phyloP scores from a whole-genome alignment of 1,284 basidiomycete species.

The Sanghuangporus baumii region DNA sequence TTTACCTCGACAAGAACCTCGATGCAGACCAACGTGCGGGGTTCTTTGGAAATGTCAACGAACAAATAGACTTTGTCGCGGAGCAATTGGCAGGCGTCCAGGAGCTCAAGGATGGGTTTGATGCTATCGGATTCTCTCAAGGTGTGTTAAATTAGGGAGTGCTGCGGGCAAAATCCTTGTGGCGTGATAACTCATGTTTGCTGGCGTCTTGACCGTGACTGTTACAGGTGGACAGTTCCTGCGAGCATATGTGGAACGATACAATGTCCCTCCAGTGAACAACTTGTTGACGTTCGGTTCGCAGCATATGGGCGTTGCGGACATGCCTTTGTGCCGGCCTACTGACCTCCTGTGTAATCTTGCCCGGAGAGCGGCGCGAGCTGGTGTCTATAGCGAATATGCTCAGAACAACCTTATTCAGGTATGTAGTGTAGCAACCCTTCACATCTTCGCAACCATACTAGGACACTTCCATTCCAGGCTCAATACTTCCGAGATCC shows the following conservation, averaged over 20 bases:
- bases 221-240: conserved; percentile 76
- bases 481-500: conserved; percentile 96
- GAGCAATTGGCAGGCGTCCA: conserved; percentile 63
- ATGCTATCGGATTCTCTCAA: conserved; percentile 92
- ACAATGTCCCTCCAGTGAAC: conserved; percentile 70
- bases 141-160: conserved; percentile 37
- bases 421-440: conserved; percentile 33
- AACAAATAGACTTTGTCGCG: conserved; percentile 63
- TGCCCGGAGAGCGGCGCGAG: conserved; percentile 65
- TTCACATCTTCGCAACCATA: conserved; percentile 2
- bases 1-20: conserved; percentile 65
- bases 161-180: not conserved
- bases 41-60: conserved; percentile 78
- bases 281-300: conserved; percentile 90
- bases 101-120: conserved; percentile 74
- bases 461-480: conserved; percentile 28
- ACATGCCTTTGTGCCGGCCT: conserved; percentile 67
- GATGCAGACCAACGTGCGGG: conserved; percentile 74
- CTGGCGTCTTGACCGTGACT: not conserved
- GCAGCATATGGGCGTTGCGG: conserved; percentile 82
- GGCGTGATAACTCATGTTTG: not conserved
- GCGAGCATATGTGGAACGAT: conserved; percentile 83
- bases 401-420: conserved; percentile 81
- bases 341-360: conserved; percentile 74
- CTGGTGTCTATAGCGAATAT: conserved; percentile 78